These are phyloP conservation scores for Melanomma pulvis-pyrius DNA, from an alignment of 495 filamentous ascomycete species.

Conservation along the genomic window DNA sequence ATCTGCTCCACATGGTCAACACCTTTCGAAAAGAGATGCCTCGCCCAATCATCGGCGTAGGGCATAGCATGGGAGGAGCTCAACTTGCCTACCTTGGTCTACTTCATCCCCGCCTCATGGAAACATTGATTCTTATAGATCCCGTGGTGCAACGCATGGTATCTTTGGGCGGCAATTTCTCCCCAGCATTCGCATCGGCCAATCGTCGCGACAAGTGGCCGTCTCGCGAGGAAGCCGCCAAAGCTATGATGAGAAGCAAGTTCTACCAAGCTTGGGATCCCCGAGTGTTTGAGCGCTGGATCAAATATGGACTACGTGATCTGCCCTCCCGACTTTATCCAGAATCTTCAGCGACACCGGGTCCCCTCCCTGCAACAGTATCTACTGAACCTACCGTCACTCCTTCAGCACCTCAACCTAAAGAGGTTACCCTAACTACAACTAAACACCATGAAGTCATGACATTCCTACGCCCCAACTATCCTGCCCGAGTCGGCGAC, in stretches of 20 bases:
- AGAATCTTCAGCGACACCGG: slow-evolving; percentile 17
- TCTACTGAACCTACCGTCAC: slow-evolving; percentile 33
- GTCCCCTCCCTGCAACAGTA: slow-evolving; percentile 31
- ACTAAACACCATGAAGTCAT: slow-evolving; percentile 50
- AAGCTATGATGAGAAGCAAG: slow-evolving; percentile 37
- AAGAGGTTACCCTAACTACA: slow-evolving; percentile 45
- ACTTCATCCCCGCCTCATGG: slow-evolving; percentile 80
- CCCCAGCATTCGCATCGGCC: slow-evolving; percentile 40
- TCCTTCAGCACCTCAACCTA: slow-evolving; percentile 29
- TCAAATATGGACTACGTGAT: slow-evolving; percentile 47
- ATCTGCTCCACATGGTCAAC: slow-evolving; percentile 87
- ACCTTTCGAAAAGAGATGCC: slow-evolving; percentile 80
- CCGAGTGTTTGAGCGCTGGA: slow-evolving; percentile 45
- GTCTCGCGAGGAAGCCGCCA: slow-evolving; percentile 39
- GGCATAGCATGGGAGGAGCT: slow-evolving; percentile 85
- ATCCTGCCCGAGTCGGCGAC: slow-evolving; percentile 25
- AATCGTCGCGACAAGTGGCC: slow-evolving; percentile 45
- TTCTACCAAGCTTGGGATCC: slow-evolving; percentile 50
- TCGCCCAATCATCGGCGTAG: slow-evolving; percentile 83
- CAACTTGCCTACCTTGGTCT: slow-evolving; percentile 66
- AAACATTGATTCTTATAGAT: slow-evolving; percentile 76
- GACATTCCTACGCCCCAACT: slow-evolving; percentile 46
- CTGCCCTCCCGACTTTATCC: slow-evolving; percentile 46
- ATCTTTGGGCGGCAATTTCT: slow-evolving; percentile 39
- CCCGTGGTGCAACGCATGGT: slow-evolving; percentile 64